Conservation (phyloP, 805 yeast genomes). For the Candida stauntonica region DNA sequence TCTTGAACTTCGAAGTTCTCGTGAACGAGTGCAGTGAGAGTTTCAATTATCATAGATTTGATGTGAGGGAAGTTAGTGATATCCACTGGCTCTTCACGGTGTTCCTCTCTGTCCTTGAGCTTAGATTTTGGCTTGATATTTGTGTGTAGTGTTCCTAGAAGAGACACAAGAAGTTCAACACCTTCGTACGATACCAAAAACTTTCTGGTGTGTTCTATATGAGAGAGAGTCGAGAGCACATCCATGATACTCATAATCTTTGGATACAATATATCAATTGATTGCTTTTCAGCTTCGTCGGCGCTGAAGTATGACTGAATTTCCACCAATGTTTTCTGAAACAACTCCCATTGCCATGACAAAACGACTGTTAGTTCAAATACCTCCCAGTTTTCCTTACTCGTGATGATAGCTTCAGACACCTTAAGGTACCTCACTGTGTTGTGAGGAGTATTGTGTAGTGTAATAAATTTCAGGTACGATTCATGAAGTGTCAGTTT, state of each 20-base stretch:
- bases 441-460: conserved; percentile 13
- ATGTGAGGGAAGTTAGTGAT: conserved; percentile 53
- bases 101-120: conserved; percentile 22
- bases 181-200: conserved; percentile 35
- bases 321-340: conserved; percentile 22
- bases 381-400: conserved; percentile 34
- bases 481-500: conserved; percentile 33
- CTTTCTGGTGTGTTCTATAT: conserved; percentile 33
- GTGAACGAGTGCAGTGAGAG: conserved; percentile 53
- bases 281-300: conserved; percentile 12
- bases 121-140: conserved; percentile 30
- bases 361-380: conserved; percentile 35
- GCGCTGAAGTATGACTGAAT: conserved; percentile 27
- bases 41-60: conserved; percentile 63
- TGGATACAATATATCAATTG: conserved; percentile 26
- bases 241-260: conserved; percentile 30
- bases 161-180: conserved; percentile 28
- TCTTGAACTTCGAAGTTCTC: conserved; percentile 61
- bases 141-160: conserved; percentile 31
- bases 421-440: conserved; percentile 24
- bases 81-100: conserved; percentile 16
- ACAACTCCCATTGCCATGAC: conserved; percentile 35
- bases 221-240: conserved; percentile 29
- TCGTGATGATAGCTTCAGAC: conserved; percentile 32
- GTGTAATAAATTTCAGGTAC: conserved; percentile 28